phyloP scores from a whole-genome alignment of 73 alveolate genomes.

The Breviolum minutum region DNA sequence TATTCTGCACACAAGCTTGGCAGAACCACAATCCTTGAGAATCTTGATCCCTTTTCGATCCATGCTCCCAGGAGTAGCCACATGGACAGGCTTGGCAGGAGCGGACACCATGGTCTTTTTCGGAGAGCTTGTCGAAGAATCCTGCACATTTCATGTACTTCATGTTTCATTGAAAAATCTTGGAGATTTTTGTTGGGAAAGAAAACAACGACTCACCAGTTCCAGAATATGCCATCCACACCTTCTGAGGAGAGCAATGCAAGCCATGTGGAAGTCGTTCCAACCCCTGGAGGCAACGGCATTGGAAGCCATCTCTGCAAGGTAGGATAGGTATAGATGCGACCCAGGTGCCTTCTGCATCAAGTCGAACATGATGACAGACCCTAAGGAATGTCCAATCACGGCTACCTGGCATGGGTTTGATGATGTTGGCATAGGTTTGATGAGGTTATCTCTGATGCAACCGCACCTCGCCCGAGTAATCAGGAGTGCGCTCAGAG shows the following conservation, averaged over 20 bases:
- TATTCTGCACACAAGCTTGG: neutral
- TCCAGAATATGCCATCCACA: too few relatives aligned
- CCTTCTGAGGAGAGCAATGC: constrained; percentile 64
- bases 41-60: constrained; percentile 84
- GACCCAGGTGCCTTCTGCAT: constrained; percentile 59
- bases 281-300: constrained; percentile 19
- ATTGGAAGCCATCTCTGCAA: neutral
- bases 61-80: constrained; percentile 84
- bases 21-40: constrained; percentile 17
- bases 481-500: constrained; percentile 69
- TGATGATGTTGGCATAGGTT: too few relatives aligned
- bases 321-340: neutral
- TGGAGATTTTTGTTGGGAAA: neutral
- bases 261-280: constrained; percentile 64
- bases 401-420: constrained; percentile 56
- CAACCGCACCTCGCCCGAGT: constrained; percentile 62
- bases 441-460: too few relatives aligned
- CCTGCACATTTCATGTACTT: neutral
- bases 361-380: constrained; percentile 92
- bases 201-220: too few relatives aligned
- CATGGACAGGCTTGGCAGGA: constrained; percentile 55
- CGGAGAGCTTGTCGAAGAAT: constrained; percentile 9
- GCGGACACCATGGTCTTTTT: constrained; percentile 44
- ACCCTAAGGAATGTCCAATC: constrained; percentile 79
- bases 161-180: neutral